A percentile compares a stretch with the other conserved stretches of the same genome.
Conservation (phyloP, 257 asterid genomes). For the Nicotiana tabacum region DNA sequence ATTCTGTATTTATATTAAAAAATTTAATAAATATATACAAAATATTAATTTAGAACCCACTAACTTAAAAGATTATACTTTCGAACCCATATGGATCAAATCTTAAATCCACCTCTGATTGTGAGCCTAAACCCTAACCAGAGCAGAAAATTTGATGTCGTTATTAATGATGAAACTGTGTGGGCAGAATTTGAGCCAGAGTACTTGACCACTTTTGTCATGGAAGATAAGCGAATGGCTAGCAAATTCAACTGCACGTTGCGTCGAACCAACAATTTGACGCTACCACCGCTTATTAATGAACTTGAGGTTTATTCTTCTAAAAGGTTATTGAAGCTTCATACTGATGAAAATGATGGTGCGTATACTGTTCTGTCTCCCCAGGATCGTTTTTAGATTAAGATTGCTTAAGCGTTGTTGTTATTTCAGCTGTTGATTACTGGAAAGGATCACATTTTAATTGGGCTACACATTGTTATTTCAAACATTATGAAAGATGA, state of each 20-base stretch:
- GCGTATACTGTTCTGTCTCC: neutral
- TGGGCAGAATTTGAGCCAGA: neutral
- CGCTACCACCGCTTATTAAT: constrained; percentile 29
- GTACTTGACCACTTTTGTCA: neutral
- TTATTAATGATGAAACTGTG: neutral
- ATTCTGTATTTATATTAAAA: too few relatives aligned
- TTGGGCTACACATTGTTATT: neutral
- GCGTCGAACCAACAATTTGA: neutral
- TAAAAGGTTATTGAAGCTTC: constrained; percentile 15
- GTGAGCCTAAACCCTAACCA: neutral
- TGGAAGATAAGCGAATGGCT: neutral
- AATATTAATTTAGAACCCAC: too few relatives aligned
- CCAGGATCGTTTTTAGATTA: neutral
- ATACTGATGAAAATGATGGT: constrained; percentile 35
- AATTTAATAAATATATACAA: too few relatives aligned
- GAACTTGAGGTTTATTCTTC: constrained; percentile 27
- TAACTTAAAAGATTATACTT: too few relatives aligned
- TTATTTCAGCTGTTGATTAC: neutral
- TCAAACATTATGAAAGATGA: neutral
- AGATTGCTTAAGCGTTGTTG: neutral
- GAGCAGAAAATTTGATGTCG: constrained; percentile 16
- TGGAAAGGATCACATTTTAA: neutral
- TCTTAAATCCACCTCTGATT: neutral
- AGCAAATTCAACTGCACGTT: neutral
- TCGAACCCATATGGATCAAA: too few relatives aligned